Percentiles rank a stretch among this genome's conserved stretches.
Evolutionary conservation across 768 basidiomycete species (phyloP).

Genomic region (Mrakia gelida): DNA sequence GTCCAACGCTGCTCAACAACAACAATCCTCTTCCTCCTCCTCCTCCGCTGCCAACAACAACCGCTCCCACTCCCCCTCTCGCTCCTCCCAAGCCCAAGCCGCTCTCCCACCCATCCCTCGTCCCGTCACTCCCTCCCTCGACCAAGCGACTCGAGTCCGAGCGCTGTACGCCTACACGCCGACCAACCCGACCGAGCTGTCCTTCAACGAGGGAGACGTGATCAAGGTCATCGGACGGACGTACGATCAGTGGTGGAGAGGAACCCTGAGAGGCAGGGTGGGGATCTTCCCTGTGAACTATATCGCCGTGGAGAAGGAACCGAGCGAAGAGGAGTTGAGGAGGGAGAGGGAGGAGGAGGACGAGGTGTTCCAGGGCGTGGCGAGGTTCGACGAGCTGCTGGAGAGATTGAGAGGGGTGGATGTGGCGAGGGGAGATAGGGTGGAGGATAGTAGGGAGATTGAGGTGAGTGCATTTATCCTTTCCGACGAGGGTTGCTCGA

Average conservation of each 20-base stretch:
- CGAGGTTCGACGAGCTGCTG: constrained; percentile 74
- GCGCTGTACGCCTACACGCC: constrained; percentile 86
- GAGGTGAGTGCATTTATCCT: constrained; percentile 51
- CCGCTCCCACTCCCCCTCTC: constrained; percentile 27
- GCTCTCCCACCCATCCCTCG: constrained; percentile 29
- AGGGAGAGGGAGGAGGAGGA: constrained; percentile 83
- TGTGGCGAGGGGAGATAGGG: constrained; percentile 64
- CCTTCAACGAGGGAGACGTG: constrained; percentile 85
- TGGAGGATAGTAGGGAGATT: constrained; percentile 89
- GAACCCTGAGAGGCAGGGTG: constrained; percentile 80
- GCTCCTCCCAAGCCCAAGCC: constrained; percentile 20
- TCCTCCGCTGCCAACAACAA: background rate
- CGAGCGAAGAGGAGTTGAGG: constrained; percentile 67
- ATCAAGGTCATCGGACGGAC: constrained; percentile 92
- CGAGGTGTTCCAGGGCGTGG: constrained; percentile 78
- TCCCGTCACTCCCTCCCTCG: constrained; percentile 28
- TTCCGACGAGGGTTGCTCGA: no score
- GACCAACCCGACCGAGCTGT: constrained; percentile 80
- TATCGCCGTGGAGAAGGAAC: constrained; percentile 81
- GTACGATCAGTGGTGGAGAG: constrained; percentile 96
- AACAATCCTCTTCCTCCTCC: background rate
- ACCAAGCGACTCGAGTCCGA: constrained; percentile 67
- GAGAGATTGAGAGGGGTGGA: constrained; percentile 70
- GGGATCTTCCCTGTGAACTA: constrained; percentile 98
- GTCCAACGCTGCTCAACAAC: background rate